Base-by-base conservation (phyloP, 192 early-diverging fungal species). In the Entomortierella lignicola region DNA sequence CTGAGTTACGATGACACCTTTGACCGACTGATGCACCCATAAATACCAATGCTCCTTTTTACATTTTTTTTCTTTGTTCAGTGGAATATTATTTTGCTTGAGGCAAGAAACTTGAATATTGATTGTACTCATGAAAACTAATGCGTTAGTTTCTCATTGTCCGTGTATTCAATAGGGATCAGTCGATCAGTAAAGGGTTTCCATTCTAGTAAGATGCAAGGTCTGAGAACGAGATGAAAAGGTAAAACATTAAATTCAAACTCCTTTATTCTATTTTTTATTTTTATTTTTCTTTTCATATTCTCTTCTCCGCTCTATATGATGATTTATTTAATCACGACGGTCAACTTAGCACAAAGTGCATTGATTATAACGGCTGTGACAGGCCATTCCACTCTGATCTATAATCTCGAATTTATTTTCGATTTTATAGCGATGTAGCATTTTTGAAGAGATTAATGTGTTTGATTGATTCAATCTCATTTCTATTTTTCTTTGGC, bases 291-390 rank as follows among this genome's bases (percentile, higher is more conserved):
- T n/a, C n/a, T n/a, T n/a, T n/a, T n/a, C n/a, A n/a, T 26, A 27
- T 12, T 18, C 55, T 17, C 62, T 39, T 30, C 32, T 47, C 26
- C 41, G 59, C 27, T 44, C 34, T 21, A 34, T 34, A 81, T 83
- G 82, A 85, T 85, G 84, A 85, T 80, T 68, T 71, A 50, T 77
- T 72, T 81, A 72, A 80, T 85, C 84, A 85, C 84, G 84, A 85
- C 84, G 84, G 84, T 85, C 84, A 77, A 66, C 77, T 84, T 84
- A 84, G 82, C 80, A 69, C 55, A 47, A 80, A 54, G 59, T 81
- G 82, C 75, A 65, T 79, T 79, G 75, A 79, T 79, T 79, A 79
- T 79, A 79, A 70, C 75, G 75, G 75, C 75, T 79, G 75, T 79
- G 75, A 79, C 75, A 79, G 75, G 75, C 75, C 75, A 79, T 57